phyloP scores from a whole-genome alignment of 164 flowering plant genomes.

The Malania oleifera region DNA sequence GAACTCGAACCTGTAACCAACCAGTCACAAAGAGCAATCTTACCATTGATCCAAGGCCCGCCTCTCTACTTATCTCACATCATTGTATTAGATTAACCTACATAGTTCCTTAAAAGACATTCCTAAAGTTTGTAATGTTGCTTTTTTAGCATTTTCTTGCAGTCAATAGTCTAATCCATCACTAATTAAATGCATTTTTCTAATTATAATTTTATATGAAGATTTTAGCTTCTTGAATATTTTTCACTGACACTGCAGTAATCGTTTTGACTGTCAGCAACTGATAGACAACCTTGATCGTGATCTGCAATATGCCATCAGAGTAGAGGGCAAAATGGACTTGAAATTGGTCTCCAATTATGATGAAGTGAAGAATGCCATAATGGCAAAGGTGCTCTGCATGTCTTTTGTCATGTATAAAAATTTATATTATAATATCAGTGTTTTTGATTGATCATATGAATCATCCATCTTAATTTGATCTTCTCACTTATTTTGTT shows the following conservation, averaged over 20 bases:
- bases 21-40: too few species aligned
- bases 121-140: neutral
- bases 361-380: constrained; percentile 83
- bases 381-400: constrained; percentile 67
- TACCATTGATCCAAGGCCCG: too few species aligned
- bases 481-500: too few species aligned
- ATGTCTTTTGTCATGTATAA: too few species aligned
- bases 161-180: neutral
- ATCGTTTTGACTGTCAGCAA: constrained; percentile 45
- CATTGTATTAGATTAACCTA: too few species aligned
- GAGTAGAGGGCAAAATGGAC: constrained; percentile 97
- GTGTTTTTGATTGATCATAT: too few species aligned
- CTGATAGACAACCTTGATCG: constrained; percentile 83
- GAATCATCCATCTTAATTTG: too few species aligned
- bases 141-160: neutral
- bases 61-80: too few species aligned
- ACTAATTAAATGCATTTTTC: neutral
- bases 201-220: neutral
- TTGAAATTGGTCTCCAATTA: constrained; percentile 75
- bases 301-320: constrained; percentile 91
- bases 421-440: too few species aligned
- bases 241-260: constrained; percentile 5
- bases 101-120: neutral
- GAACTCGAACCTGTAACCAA: too few species aligned
- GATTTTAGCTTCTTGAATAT: neutral